Percentiles rank a stretch among this genome's conserved stretches.
Conservation (phyloP, 192 early-diverging fungal species). For the Thamnidium elegans region DNA sequence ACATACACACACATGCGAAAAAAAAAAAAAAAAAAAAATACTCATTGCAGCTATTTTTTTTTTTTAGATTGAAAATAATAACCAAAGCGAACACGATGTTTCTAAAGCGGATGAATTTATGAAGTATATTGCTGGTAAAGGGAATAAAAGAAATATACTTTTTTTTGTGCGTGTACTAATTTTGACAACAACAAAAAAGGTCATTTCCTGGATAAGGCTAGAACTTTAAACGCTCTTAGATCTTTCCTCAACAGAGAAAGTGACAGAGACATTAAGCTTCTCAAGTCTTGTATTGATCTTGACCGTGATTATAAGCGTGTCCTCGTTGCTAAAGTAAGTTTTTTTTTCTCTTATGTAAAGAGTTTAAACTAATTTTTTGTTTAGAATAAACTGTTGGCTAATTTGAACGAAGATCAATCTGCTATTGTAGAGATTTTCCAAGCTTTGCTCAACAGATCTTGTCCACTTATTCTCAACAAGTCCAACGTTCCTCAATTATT, state of each 20-base stretch:
- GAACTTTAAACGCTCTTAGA: slow-evolving; percentile 6
- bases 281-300: slow-evolving; percentile 11
- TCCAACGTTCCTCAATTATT: slow-evolving; percentile 61
- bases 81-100: neutral
- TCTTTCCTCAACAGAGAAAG: slow-evolving; percentile 2
- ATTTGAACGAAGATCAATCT: slow-evolving; percentile 60
- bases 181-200: slow-evolving; percentile 7
- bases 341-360: neutral
- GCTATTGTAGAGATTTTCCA: slow-evolving; percentile 67
- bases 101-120: slow-evolving; percentile 12
- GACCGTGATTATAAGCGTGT: slow-evolving; percentile 17
- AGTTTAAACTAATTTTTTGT: neutral
- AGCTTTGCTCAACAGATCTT: slow-evolving; percentile 71
- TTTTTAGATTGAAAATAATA: neutral
- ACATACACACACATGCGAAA: neutral
- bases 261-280: neutral
- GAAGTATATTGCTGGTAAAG: slow-evolving; percentile 22
- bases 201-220: slow-evolving; percentile 18
- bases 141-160: neutral
- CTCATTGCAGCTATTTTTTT: neutral
- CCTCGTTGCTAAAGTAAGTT: slow-evolving; percentile 16
- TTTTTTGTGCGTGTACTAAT: slow-evolving; percentile 5
- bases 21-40: neutral
- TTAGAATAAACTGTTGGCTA: slow-evolving; percentile 51
- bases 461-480: slow-evolving; percentile 72